Evolutionary conservation across 345 rosid genomes (phyloP), one percentile per base, ranked within the genome.

Genomic region (Lumnitzera racemosa): DNA sequence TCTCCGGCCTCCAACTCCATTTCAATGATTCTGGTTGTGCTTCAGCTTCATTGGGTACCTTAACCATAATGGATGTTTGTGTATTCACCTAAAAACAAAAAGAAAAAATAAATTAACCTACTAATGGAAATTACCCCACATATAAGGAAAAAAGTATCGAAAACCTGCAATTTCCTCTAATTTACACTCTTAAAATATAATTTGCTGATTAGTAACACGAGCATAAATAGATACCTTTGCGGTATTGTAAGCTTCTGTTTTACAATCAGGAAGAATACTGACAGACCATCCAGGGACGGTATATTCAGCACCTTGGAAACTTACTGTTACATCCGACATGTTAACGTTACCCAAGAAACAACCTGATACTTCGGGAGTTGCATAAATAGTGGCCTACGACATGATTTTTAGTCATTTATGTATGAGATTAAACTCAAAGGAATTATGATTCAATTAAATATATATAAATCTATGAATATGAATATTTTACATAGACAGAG

Each of bases 281-380:
- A 89, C 86, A 17, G 94, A 86, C 89, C 94, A 83, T 4, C 95
- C 84, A 0, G 91, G 95, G 48, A 89, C 61, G 12, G 13, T 55
- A 25, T 76, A 79, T 0, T 58, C 24, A 41, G 52, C 68, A 16
- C 87, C 95, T 62, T 62, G 65, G 69, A 77, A 85, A n/a, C 24
- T 70, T 47, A 90, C 59, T 5, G 62, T 48, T 15, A 77, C 83
- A 67, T 85, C 89, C 3, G 66, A 55, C 1, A 54, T 12, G 56
- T 90, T 79, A n/a, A 63, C 70, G 47, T 83, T 87, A 9, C 74
- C 67, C 15, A 90, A 49, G 55, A 90, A 87, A 65, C 92, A 87
- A 15, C 81, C 61, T 9, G 88, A 77, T 53, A 55, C 60, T 8
- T 69, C 65, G 0, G 63, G 67, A 1, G 78, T 85, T 25, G 71